phyloP scores from a whole-genome alignment of 2,329 filamentous ascomycete species.

The Pestalotiopsis sp. region DNA sequence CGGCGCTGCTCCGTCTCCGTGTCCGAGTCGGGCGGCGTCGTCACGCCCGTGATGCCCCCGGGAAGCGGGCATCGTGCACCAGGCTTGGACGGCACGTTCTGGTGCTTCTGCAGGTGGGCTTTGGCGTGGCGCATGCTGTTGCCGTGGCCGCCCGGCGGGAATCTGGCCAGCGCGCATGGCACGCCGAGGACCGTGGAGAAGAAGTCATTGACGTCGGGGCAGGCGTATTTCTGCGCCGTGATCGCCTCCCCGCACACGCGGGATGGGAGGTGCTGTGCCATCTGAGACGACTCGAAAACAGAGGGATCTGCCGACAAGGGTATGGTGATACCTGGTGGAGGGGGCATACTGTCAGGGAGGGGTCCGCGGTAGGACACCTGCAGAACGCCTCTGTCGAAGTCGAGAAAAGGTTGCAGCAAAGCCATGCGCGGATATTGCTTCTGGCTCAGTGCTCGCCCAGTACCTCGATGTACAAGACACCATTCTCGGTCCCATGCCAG shows the following conservation, averaged over 20 bases:
- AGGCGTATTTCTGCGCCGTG: slow-evolving; percentile 68
- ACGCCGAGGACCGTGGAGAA: slow-evolving; percentile 76
- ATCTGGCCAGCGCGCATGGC: slow-evolving; percentile 80
- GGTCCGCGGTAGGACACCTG: slow-evolving; percentile 54
- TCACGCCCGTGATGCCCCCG: slow-evolving; percentile 53
- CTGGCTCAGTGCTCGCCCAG: slow-evolving; percentile 81
- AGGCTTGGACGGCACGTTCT: slow-evolving; percentile 29
- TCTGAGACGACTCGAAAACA: slow-evolving; percentile 45
- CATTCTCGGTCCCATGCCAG: slow-evolving; percentile 95
- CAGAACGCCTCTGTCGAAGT: slow-evolving; percentile 68
- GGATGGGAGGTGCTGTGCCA: slow-evolving; percentile 49
- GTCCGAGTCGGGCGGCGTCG: slow-evolving; percentile 60
- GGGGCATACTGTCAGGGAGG: slow-evolving; percentile 20
- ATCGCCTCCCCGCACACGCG: slow-evolving; percentile 84
- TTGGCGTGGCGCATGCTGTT: slow-evolving; percentile 69
- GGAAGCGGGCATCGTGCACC: slow-evolving; percentile 37
- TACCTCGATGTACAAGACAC: slow-evolving; percentile 88
- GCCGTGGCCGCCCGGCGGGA: slow-evolving; percentile 66
- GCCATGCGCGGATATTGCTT: slow-evolving; percentile 89
- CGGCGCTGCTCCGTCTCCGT: slow-evolving; percentile 47
- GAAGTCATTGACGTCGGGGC: slow-evolving; percentile 66
- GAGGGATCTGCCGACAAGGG: slow-evolving; percentile 70
- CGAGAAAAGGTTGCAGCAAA: slow-evolving; percentile 72
- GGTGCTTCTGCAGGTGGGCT: slow-evolving; percentile 63
- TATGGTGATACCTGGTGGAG: slow-evolving; percentile 43